Base-by-base conservation (phyloP, 2,329 filamentous ascomycete genomes). In the Mollisia scopiformis region DNA sequence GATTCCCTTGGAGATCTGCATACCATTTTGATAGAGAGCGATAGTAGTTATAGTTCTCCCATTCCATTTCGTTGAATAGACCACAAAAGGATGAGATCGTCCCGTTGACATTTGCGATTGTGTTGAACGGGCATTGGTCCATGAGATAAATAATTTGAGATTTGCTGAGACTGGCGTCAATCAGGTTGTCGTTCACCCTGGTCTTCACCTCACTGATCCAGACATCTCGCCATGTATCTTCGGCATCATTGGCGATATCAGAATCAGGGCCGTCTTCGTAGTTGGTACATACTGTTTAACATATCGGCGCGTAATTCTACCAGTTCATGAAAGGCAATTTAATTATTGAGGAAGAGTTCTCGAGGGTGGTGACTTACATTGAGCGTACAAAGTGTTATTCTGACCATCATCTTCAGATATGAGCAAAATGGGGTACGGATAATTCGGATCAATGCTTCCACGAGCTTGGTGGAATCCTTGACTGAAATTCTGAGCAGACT, bases 61-160 rank as follows among this genome's bases (percentile, higher is more conserved):
- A 97, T 75, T 96, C 92, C 0, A 82, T 74, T 14, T 80, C 73
- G 0, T 84, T 88, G 77, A 97, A 97, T 27, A 97, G 79, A 14
- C 74, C 72, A 75, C 93, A 97, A 76, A 97, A 96, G 0, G 80
- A 78, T 0, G 92, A 92, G 10, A 89, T 73, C 3, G 75, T 80
- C 4, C 78, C 83, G 2, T 82, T 76, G 0, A 75, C 71, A 6
- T 84, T 80, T 7, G 88, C 86, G n/a, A 96, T 86, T 0, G 91
- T 94, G 67, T 89, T 84, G 76, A 92, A 97, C 0, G 93, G 88
- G 71, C 93, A 97, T 62, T 97, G 80, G 69, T 97, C 92, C 92
- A 97, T 97, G 31, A 97, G 73, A 59, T 83, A 84, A 59, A 92
- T 79, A 0, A 87, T 85, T 31, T 94, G 87, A 1, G 78, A 71